phyloP scores from a whole-genome alignment of 345 rosid species.

The Passiflora organensis region DNA sequence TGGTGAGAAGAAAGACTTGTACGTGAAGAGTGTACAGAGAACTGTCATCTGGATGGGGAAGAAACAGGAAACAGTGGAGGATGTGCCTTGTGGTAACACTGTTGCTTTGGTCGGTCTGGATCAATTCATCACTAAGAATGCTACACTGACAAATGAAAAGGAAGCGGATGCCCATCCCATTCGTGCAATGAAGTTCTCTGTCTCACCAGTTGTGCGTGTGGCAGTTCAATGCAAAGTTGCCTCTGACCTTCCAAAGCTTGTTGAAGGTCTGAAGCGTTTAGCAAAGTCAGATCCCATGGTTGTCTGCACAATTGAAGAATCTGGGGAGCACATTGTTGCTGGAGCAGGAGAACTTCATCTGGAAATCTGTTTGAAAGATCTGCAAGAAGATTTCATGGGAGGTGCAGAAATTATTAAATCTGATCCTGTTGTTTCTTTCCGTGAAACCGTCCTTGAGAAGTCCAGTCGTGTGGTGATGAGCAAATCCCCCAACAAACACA shows the following conservation, averaged over 20 bases:
- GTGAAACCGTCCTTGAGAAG: slow-evolving; percentile 62
- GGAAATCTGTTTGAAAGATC: slow-evolving; percentile 74
- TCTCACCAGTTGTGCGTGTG: slow-evolving; percentile 82
- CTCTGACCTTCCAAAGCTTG: slow-evolving; percentile 80
- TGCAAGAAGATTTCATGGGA: slow-evolving; percentile 75
- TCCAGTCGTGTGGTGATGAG: slow-evolving; percentile 53
- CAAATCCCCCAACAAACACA: slow-evolving; percentile 71
- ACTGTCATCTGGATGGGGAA: slow-evolving; percentile 92
- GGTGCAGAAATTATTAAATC: slow-evolving; percentile 71
- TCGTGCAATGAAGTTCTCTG: slow-evolving; percentile 89
- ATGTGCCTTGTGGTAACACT: slow-evolving; percentile 83
- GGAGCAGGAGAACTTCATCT: slow-evolving; percentile 83
- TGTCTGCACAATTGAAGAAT: slow-evolving; percentile 64
- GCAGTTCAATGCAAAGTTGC: slow-evolving; percentile 88
- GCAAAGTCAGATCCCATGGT: slow-evolving; percentile 93
- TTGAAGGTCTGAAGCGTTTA: slow-evolving; percentile 77
- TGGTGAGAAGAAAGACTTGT: slow-evolving; percentile 76
- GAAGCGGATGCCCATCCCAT: slow-evolving; percentile 86
- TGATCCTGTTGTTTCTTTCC: slow-evolving; percentile 72
- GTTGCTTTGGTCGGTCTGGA: slow-evolving; percentile 78
- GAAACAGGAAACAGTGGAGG: slow-evolving; percentile 77
- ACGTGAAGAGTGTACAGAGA: slow-evolving; percentile 58
- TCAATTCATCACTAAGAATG: slow-evolving; percentile 73
- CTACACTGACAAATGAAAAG: slow-evolving; percentile 72
- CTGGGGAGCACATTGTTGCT: slow-evolving; percentile 77